phyloP scores from a whole-genome alignment of 1,139 yeast genomes.

The Ogataea hybrid region DNA sequence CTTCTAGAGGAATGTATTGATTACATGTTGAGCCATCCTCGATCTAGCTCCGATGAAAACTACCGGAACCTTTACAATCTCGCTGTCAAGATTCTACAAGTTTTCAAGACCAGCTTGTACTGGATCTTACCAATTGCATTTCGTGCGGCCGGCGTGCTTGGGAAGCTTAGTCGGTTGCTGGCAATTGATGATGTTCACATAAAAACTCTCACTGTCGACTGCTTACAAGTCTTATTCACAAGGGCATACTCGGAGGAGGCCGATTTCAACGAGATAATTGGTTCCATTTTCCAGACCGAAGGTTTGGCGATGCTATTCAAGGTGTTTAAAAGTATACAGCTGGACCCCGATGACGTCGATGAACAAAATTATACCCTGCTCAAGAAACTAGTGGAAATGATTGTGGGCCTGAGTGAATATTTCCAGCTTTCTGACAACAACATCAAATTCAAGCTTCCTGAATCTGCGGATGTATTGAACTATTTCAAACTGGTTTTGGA shows the following conservation, averaged over 20 bases:
- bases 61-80: constrained; percentile 40
- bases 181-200: constrained; percentile 60
- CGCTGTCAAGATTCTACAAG: constrained; percentile 70
- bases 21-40: constrained; percentile 22
- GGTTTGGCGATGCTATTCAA: constrained; percentile 67
- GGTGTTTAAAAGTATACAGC: constrained; percentile 60
- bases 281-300: constrained; percentile 69
- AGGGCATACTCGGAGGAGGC: constrained; percentile 67
- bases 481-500: constrained; percentile 73
- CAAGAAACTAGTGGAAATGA: constrained; percentile 91
- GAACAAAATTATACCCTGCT: constrained; percentile 74
- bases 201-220: constrained; percentile 84
- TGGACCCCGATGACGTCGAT: constrained; percentile 77
- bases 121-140: constrained; percentile 86
- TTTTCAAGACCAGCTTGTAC: constrained; percentile 84
- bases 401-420: constrained; percentile 83
- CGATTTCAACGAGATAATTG: constrained; percentile 78
- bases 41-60: constrained; percentile 22
- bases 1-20: constrained; percentile 54
- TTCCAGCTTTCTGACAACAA: constrained; percentile 41
- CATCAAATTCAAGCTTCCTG: constrained; percentile 38
- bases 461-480: constrained; percentile 53
- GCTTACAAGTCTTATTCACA: constrained; percentile 84
- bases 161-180: constrained; percentile 62
- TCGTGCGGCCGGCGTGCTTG: constrained; percentile 62